Base-by-base conservation (phyloP, 1,284 basidiomycete genomes). In the Rhodotorula sp. region DNA sequence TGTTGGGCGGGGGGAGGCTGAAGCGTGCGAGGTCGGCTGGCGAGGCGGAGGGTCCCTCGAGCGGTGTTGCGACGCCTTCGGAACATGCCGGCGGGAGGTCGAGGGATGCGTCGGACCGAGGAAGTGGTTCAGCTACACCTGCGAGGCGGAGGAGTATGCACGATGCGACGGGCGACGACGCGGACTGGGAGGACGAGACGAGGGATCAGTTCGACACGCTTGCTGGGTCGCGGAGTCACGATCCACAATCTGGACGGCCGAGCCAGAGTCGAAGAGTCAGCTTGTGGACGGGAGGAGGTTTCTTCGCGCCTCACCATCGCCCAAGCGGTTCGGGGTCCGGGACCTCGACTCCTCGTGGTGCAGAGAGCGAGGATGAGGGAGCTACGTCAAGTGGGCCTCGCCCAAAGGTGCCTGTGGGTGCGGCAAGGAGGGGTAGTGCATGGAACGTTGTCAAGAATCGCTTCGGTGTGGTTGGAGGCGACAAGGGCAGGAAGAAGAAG, bases 171-270 rank as follows among this genome's bases (percentile, higher is more conserved):
- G 67, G 17, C 6, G 52, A 27, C 15, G 64, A 56, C 6, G 64
- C 36, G 7, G 67, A 64, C 32, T 66, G 65, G 62, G 72, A 70
- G 29, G 73, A 74, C 62, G 72, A 74, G 52, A 61, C 58, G 49
- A 49, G 73, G 20, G 73, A 73, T 51, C 65, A 62, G n/a, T 73
- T 74, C n/a, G 68, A 73, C 44, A 52, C 68, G 29, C 30, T 66
- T 47, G n/a, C 44, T 46, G 7, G 53, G 20, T 24, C 19, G n/a
- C 32, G 32, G 30, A 55, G 30, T 20, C 32, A 9, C 32, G 53
- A 6, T 30, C 27, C 34, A 34, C 17, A 24, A n/a, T 7, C 29
- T 27, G 57, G 29, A 30, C 30, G 44, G 53, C 20, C 32, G 59
- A 19, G 10, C 53, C 5, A 30, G 51, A 39, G 49, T 30, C 51